Base-by-base conservation (phyloP, 1,139 yeast species). In the Candida smagusa region DNA sequence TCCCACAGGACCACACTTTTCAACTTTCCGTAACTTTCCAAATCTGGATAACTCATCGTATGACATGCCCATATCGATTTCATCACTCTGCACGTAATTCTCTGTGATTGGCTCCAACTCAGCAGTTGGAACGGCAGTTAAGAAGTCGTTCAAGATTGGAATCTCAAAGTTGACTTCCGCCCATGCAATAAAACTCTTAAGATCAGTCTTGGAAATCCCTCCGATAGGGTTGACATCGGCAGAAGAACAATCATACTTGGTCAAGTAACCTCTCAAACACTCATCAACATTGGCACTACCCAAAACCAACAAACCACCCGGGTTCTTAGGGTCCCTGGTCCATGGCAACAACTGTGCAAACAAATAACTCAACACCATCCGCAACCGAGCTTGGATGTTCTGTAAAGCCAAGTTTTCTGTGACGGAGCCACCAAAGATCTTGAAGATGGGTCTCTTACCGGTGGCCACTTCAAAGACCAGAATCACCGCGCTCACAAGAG, bases 281-380 rank as follows among this genome's bases (percentile, higher is more conserved):
- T 92, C 99, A 59, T 92, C 99, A n/a, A 92, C 98, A 58, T 92
- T 92, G 6, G 98, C 97, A 56, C 95, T 83, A 1, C 98, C 98
- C 39, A 92, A 70, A 7, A 92, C 99, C 31, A 92, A 68, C 36
- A 92, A 64, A 0, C 97, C 96, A 4, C 89, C 89, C 11, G 81
- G 74, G 34, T 75, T 70, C 25, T 72, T 69, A 33, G 74, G 64
- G 23, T 39, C 40, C 48, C 97, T 74, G 11, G 89, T 86, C 97
- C 98, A 92, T 5, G 99, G 98, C 40, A 92, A 69, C 37, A 92
- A 68, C 54, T 92, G 96, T 0, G 99, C 97, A 72, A 92, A 89
- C 33, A 92, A 62, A 55, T 92, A 92, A 21, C 96, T 85, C 38
- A 90, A 63, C 1, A 92, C 97, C 99, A 92, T 92, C 59, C 99